Evolutionary conservation across 352 stramenopile species (phyloP), one percentile per base, ranked within the genome.

Genomic region (Stramenopiles sp.): DNA sequence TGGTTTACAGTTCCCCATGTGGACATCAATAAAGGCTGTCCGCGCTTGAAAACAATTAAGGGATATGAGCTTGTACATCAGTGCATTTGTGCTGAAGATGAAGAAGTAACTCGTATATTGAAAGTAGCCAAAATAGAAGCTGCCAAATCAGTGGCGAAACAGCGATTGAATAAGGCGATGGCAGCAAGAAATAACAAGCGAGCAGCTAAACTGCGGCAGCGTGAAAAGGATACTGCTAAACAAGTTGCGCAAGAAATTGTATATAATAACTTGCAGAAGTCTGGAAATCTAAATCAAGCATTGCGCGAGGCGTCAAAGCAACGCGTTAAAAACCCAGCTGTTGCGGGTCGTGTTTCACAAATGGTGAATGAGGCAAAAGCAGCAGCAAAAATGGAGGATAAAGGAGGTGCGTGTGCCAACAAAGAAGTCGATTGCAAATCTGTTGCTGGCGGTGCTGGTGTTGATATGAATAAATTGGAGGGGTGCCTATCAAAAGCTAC

Each of bases 1-100:
- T 55, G 39, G 39, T 55, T n/a, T n/a, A n/a, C n/a, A n/a, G n/a
- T n/a, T n/a, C n/a, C n/a, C n/a, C n/a, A n/a, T n/a, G n/a, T n/a
- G n/a, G n/a, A n/a, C n/a, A n/a, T n/a, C n/a, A n/a, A n/a, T n/a
- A n/a, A n/a, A n/a, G n/a, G n/a, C n/a, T n/a, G n/a, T n/a, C n/a
- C n/a, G n/a, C n/a, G n/a, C n/a, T n/a, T n/a, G n/a, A n/a, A n/a
- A n/a, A n/a, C n/a, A n/a, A n/a, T n/a, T n/a, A n/a, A n/a, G n/a
- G n/a, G n/a, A n/a, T n/a, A n/a, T 14, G 14, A 55, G 14, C 39
- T 14, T 14, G 4, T 55, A 14, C 39, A 55, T 55, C 4, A 55
- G 14, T 78, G 71, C 22, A 78, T 78, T 33, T 78, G 71, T 78
- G 71, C 4, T 33, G 39, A 14, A 14, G 71, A 78, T 78, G 30